These are phyloP conservation scores for Monosporascus ibericus DNA, from an alignment of 2,329 filamentous ascomycete genomes.

Conservation along the genomic window DNA sequence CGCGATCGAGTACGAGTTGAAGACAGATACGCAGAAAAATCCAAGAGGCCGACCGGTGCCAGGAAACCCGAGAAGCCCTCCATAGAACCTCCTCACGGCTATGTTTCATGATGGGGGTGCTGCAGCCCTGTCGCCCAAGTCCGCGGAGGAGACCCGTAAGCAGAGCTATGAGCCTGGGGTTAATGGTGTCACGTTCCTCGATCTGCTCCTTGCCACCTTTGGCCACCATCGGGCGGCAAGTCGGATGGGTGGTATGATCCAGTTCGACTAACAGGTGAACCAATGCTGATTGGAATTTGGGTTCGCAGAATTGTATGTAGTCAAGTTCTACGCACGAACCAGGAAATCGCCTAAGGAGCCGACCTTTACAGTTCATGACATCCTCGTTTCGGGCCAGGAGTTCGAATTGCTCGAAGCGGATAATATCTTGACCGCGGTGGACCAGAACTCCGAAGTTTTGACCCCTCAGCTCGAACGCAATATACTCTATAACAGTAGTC, in stretches of 20 bases:
- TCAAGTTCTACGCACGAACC: neutral
- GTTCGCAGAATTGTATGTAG: neutral
- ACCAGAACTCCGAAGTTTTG: slow-evolving; percentile 4
- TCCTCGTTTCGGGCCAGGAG: neutral
- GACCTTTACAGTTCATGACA: slow-evolving; percentile 1
- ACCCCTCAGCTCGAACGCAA: neutral
- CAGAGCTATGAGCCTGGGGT: neutral
- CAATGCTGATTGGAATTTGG: neutral
- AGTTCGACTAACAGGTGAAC: neutral
- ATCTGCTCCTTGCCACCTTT: neutral
- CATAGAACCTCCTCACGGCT: slow-evolving; percentile 1
- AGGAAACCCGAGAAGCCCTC: neutral
- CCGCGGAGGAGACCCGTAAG: slow-evolving; percentile 1
- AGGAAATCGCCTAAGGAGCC: slow-evolving; percentile 1
- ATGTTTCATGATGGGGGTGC: neutral
- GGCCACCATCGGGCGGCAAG: neutral
- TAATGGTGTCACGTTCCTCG: slow-evolving; percentile 1
- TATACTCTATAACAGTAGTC: neutral
- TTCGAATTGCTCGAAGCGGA: slow-evolving; percentile 2
- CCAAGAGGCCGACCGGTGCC: slow-evolving; percentile 3
- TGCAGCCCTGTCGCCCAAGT: neutral
- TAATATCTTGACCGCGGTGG: neutral
- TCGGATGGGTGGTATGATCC: neutral
- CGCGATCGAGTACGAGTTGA: neutral
- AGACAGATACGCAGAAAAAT: neutral